Evolutionary conservation across 768 basidiomycete genomes (phyloP).

Genomic region (Kwoniella shandongensis): DNA sequence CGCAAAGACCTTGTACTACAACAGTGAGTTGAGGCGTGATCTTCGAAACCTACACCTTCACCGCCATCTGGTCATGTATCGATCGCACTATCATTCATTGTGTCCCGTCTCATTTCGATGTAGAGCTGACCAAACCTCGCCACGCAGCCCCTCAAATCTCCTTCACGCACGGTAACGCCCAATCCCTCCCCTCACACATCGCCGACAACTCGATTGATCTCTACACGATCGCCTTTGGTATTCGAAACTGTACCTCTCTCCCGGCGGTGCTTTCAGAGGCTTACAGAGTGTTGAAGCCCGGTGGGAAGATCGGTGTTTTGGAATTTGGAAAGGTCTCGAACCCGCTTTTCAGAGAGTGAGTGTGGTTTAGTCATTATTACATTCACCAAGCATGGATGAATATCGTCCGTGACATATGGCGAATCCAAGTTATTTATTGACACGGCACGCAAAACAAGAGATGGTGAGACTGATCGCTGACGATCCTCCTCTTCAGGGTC

Average conservation of each 20-base stretch:
- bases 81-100: background rate
- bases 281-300: slow-evolving; percentile 90
- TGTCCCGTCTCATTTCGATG: background rate
- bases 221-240: slow-evolving; percentile 98
- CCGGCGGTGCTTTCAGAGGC: slow-evolving; percentile 85
- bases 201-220: slow-evolving; percentile 82
- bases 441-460: too few relatives aligned
- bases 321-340: slow-evolving; percentile 94
- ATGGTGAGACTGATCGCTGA: background rate
- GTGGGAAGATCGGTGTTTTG: slow-evolving; percentile 90
- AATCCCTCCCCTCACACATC: slow-evolving; percentile 70
- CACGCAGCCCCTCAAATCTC: slow-evolving; percentile 79
- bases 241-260: slow-evolving; percentile 93
- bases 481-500: slow-evolving; percentile 59
- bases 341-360: slow-evolving; percentile 80
- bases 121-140: background rate
- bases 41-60: background rate
- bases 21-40: slow-evolving; percentile 64
- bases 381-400: too few relatives aligned
- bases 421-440: too few relatives aligned
- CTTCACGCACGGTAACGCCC: slow-evolving; percentile 92
- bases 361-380: slow-evolving; percentile 27
- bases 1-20: slow-evolving; percentile 97
- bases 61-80: too few relatives aligned
- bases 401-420: too few relatives aligned